A percentile compares a stretch with the other conserved stretches of the same genome.
These are phyloP conservation scores for Cercospora sesami DNA, from an alignment of 2,329 filamentous ascomycete species.

Conservation along the genomic window DNA sequence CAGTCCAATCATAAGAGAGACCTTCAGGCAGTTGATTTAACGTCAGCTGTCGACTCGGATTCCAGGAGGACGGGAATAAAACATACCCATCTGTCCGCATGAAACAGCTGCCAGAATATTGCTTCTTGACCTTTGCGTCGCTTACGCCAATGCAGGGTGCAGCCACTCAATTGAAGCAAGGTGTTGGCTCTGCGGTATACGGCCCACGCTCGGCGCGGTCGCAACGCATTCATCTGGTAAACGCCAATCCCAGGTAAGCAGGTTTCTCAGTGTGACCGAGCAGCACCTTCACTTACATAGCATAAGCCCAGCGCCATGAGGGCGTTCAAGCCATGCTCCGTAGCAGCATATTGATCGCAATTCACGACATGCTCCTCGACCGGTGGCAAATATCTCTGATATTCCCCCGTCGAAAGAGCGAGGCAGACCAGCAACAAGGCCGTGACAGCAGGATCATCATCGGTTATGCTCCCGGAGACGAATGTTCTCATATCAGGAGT, in stretches of 20 bases:
- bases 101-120: constrained; percentile 25
- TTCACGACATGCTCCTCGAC: constrained; percentile 20
- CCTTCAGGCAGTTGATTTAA: not conserved
- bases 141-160: constrained; percentile 13
- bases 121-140: constrained; percentile 10
- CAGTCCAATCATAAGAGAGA: constrained; percentile 23
- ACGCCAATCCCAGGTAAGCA: not conserved
- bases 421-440: constrained; percentile 19
- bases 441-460: constrained; percentile 12
- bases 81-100: constrained; percentile 22
- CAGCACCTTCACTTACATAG: not conserved
- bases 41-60: no score
- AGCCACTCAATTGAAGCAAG: constrained; percentile 19
- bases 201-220: constrained; percentile 21
- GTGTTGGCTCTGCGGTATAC: constrained; percentile 21
- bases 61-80: no score
- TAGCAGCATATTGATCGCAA: constrained; percentile 19
- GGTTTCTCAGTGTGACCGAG: not conserved
- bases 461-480: not conserved
- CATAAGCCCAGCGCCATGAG: constrained; percentile 26
- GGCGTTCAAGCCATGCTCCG: constrained; percentile 18
- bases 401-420: constrained; percentile 19
- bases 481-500: constrained; percentile 10
- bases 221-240: constrained; percentile 9
- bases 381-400: constrained; percentile 18